phyloP scores from a whole-genome alignment of 1,284 basidiomycete genomes.

The Vanrija sp. region DNA sequence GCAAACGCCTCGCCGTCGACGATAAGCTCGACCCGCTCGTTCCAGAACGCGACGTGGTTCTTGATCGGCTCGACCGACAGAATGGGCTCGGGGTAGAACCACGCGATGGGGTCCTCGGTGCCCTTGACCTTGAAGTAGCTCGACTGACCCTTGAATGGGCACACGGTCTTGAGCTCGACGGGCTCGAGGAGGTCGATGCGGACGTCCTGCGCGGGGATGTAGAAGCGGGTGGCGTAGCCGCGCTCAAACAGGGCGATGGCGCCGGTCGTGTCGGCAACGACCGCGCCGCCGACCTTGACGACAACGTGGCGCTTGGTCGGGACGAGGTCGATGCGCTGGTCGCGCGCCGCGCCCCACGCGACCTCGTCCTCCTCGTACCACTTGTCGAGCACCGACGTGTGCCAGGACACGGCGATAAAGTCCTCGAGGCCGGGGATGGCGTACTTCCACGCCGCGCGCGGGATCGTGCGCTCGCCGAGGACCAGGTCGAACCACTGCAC shows the following conservation, averaged over 20 bases:
- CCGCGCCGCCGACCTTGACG: background rate
- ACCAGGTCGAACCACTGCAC: conserved; percentile 6
- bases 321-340: background rate
- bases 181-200: background rate
- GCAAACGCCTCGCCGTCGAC: conserved; percentile 4
- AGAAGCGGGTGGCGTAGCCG: conserved; percentile 6
- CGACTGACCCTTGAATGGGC: conserved; percentile 14
- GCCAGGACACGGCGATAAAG: background rate
- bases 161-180: background rate
- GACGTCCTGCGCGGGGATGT: conserved; percentile 2
- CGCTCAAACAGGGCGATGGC: conserved; percentile 4
- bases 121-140: conserved; percentile 5
- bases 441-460: conserved; percentile 3
- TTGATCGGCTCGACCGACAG: background rate
- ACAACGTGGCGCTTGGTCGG: background rate
- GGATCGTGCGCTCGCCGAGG: background rate
- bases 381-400: background rate
- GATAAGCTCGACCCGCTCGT: conserved; percentile 2
- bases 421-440: background rate
- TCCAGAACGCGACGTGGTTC: conserved; percentile 7
- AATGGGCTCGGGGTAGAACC: conserved; percentile 2
- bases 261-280: background rate
- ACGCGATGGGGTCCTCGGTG: conserved; percentile 1
- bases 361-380: conserved; percentile 9
- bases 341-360: background rate